A percentile compares a stretch with the other conserved stretches of the same genome.
Evolutionary conservation across 768 basidiomycete genomes (phyloP).

Genomic region (Psilocybe tampanensis): DNA sequence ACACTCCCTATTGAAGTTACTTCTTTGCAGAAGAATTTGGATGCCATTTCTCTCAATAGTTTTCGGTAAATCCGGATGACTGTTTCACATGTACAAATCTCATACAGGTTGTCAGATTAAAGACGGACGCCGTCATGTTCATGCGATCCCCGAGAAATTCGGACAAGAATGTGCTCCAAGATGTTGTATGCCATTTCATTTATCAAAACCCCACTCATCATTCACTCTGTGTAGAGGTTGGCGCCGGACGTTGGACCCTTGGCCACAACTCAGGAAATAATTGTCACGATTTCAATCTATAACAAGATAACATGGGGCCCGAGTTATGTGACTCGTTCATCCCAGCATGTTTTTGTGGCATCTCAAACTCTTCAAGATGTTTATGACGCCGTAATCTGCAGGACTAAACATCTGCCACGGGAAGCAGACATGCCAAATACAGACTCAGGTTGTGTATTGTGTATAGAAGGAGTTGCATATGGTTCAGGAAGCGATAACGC

Average conservation of each 20-base stretch:
- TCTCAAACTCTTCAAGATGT: constrained; percentile 74
- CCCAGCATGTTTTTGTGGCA: constrained; percentile 71
- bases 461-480: constrained; percentile 62
- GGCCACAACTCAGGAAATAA: constrained; percentile 35
- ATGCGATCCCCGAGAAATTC: constrained; percentile 65
- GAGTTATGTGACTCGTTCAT: constrained; percentile 59
- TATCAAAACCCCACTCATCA: not conserved
- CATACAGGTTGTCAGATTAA: constrained; percentile 38
- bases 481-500: constrained; percentile 47
- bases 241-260: constrained; percentile 22
- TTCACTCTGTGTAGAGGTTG: constrained; percentile 25
- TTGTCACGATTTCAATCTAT: constrained; percentile 64
- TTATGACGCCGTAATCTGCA: constrained; percentile 59
- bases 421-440: constrained; percentile 30
- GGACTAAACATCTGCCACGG: constrained; percentile 52
- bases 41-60: constrained; percentile 51
- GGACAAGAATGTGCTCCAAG: constrained; percentile 61
- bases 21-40: constrained; percentile 52
- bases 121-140: constrained; percentile 57
- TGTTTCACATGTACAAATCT: not conserved
- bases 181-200: constrained; percentile 34
- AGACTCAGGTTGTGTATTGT: constrained; percentile 49
- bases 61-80: constrained; percentile 49
- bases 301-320: constrained; percentile 63
- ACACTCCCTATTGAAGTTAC: constrained; percentile 48